A percentile compares a stretch with the other conserved stretches of the same genome.
Evolutionary conservation across 306 rosid genomes (phyloP).

Genomic region (Notholithocarpus densiflorus): DNA sequence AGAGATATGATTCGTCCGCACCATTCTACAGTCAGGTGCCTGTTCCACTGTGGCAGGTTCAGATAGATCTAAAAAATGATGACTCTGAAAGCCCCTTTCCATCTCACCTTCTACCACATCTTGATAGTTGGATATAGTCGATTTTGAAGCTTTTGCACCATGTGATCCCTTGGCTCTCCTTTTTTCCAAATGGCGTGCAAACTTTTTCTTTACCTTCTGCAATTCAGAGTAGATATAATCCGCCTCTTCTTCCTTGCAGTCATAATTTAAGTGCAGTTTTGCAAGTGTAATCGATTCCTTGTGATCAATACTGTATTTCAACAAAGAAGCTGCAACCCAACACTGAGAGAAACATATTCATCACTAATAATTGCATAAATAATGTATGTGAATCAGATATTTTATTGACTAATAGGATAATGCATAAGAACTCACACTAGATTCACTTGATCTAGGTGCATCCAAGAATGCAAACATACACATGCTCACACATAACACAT

Average conservation of each 20-base stretch:
- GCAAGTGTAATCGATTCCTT: constrained; percentile 57
- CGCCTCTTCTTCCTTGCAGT: constrained; percentile 58
- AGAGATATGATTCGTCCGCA: neutral
- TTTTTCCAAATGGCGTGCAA: constrained; percentile 29
- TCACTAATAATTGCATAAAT: constrained; percentile 15
- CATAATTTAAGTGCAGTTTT: constrained; percentile 47
- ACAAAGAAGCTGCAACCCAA: constrained; percentile 66
- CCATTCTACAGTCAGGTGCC: neutral
- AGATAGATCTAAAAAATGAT: constrained; percentile 12
- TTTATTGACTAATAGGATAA: too few relatives aligned
- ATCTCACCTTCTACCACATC: constrained; percentile 19
- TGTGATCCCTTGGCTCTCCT: constrained; percentile 16
- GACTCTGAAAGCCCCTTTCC: constrained; percentile 18
- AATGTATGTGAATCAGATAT: too few relatives aligned
- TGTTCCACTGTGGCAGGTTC: constrained; percentile 22
- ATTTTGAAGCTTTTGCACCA: constrained; percentile 14
- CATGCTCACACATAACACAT: constrained; percentile 18
- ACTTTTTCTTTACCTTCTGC: constrained; percentile 36
- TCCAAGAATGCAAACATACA: constrained; percentile 15
- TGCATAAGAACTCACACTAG: neutral
- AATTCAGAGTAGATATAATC: constrained; percentile 43
- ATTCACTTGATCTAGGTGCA: neutral
- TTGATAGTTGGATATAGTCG: constrained; percentile 15
- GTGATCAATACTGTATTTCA: constrained; percentile 47
- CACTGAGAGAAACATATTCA: constrained; percentile 44